These are phyloP conservation scores for Heliocybe sulcata DNA, from an alignment of 1,284 basidiomycete genomes.

Conservation along the genomic window DNA sequence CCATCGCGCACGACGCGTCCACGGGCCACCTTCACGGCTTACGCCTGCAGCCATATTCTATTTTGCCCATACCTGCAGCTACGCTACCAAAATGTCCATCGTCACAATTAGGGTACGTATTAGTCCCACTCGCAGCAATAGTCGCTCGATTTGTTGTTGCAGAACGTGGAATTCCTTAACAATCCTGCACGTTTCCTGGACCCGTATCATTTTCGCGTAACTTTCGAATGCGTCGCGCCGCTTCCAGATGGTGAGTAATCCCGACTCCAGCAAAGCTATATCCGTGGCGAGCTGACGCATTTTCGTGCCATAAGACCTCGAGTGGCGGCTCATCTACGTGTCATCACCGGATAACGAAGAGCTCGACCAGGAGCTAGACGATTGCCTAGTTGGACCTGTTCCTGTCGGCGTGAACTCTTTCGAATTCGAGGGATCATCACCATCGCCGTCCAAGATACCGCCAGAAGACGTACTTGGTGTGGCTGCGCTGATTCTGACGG, in stretches of 20 bases:
- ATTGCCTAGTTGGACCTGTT: slow-evolving; percentile 93
- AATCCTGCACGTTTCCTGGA: slow-evolving; percentile 92
- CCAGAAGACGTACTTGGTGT: slow-evolving; percentile 83
- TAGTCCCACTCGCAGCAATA: not conserved
- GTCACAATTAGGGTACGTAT: slow-evolving; percentile 56
- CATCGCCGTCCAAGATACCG: slow-evolving; percentile 71
- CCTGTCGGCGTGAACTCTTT: slow-evolving; percentile 95
- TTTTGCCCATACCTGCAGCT: no score
- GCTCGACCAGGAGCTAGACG: slow-evolving; percentile 94
- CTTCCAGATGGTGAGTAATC: slow-evolving; percentile 85
- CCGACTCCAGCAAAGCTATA: not conserved
- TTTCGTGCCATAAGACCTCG: slow-evolving; percentile 61
- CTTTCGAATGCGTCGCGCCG: slow-evolving; percentile 95
- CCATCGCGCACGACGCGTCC: no score
- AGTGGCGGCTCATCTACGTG: slow-evolving; percentile 97
- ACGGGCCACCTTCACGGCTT: no score
- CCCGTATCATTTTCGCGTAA: slow-evolving; percentile 91
- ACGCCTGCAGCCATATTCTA: no score
- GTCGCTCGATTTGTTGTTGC: not conserved
- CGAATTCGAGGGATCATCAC: slow-evolving; percentile 83
- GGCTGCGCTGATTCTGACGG: slow-evolving; percentile 88
- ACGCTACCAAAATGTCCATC: slow-evolving; percentile 43
- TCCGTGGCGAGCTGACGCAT: not conserved
- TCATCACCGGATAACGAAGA: slow-evolving; percentile 89
- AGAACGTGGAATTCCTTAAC: slow-evolving; percentile 87